A percentile compares a stretch with the other conserved stretches of the same genome.
Conservation (phyloP, 2,329 filamentous ascomycete species). For the Aspergillus aculeatus region DNA sequence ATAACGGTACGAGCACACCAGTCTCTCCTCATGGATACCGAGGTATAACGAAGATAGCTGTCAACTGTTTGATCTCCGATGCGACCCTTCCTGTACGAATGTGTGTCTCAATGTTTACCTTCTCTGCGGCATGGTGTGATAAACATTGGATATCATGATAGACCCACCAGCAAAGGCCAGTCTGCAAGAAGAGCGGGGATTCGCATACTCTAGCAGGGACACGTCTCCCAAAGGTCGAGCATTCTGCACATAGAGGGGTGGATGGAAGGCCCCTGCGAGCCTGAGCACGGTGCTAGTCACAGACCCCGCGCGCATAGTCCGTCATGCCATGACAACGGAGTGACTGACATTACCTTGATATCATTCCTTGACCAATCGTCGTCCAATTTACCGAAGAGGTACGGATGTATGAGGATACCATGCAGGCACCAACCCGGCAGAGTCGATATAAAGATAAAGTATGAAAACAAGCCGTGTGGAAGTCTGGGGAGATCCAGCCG, state of each 20-base stretch:
- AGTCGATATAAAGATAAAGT: background rate
- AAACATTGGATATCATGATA: background rate
- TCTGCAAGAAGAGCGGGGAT: background rate
- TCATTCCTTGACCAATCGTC: background rate
- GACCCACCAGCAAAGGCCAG: background rate
- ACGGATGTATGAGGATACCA: conserved; percentile 2
- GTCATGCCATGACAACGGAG: background rate
- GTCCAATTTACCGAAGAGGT: conserved; percentile 6
- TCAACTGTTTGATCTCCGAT: background rate
- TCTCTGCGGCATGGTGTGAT: background rate
- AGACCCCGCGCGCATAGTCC: background rate
- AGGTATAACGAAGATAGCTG: background rate
- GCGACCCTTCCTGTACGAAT: background rate
- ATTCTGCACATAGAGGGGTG: background rate
- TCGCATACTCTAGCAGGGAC: background rate
- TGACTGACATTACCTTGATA: background rate
- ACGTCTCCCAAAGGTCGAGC: background rate
- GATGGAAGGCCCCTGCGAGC: background rate
- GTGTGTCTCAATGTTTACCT: background rate
- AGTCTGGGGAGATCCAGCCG: conserved; percentile 4
- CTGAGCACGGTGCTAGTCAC: background rate
- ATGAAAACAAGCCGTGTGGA: conserved; percentile 11
- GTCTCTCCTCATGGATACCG: background rate
- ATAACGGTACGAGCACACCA: background rate
- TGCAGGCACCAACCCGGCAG: conserved; percentile 13